A percentile compares a stretch with the other conserved stretches of the same genome.
phyloP scores from a whole-genome alignment of 2,329 filamentous ascomycete species.

The Curvularia lunata region DNA sequence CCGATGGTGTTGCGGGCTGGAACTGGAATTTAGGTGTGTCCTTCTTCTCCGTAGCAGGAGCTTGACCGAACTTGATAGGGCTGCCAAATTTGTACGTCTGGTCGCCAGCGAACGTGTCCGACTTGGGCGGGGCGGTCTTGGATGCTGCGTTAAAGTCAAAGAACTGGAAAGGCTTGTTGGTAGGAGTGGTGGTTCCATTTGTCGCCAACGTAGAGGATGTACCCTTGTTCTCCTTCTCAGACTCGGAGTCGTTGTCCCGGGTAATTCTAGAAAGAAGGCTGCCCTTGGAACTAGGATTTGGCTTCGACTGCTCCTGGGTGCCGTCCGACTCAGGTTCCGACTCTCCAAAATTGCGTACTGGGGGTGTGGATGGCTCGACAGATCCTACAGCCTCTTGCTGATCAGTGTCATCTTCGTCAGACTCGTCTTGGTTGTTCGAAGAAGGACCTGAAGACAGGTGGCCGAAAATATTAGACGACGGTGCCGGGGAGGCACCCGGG shows the following conservation, averaged over 20 bases:
- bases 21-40: conserved; percentile 35
- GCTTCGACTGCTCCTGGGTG: conserved; percentile 29
- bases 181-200: conserved; percentile 38
- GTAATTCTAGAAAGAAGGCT: conserved; percentile 42
- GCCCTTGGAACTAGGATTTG: conserved; percentile 22
- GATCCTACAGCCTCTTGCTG: conserved; percentile 22
- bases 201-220: conserved; percentile 24
- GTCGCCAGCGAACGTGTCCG: conserved; percentile 40
- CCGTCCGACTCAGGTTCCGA: conserved; percentile 38
- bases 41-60: conserved; percentile 30
- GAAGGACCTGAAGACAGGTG: conserved; percentile 45
- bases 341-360: conserved; percentile 34
- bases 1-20: conserved; percentile 36
- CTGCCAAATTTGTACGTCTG: conserved; percentile 47
- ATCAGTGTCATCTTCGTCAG: conserved; percentile 32
- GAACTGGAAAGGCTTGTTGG: conserved; percentile 31
- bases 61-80: conserved; percentile 45
- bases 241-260: conserved; percentile 26
- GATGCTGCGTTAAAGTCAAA: conserved; percentile 43
- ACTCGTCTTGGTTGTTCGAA: conserved; percentile 41
- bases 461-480: conserved; percentile 41
- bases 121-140: conserved; percentile 38
- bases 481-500: conserved; percentile 27
- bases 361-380: conserved; percentile 25
- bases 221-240: conserved; percentile 33